phyloP scores from a whole-genome alignment of 106 monocot species.

The Vanilla planifolia region DNA sequence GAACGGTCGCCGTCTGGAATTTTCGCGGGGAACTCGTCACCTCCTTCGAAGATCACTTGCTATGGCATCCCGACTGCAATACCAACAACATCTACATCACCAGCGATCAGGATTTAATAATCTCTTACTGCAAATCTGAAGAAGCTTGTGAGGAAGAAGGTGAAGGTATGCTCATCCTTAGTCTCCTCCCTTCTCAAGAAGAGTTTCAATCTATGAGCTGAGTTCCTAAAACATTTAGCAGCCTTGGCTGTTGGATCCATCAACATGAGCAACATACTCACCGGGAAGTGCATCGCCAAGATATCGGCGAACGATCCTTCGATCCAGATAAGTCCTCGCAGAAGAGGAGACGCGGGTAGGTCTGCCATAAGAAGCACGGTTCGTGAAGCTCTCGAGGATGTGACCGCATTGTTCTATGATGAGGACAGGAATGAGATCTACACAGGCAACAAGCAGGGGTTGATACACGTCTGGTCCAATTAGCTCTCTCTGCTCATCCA shows the following conservation, averaged over 20 bases:
- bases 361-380: constrained; percentile 28
- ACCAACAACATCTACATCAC: constrained; percentile 93
- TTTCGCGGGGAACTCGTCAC: constrained; percentile 75
- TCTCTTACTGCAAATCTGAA: constrained; percentile 83
- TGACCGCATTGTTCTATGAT: constrained; percentile 76
- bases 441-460: constrained; percentile 64
- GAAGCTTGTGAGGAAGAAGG: constrained; percentile 51
- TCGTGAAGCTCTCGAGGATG: constrained; percentile 46
- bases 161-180: constrained; percentile 17
- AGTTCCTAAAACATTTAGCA: not conserved
- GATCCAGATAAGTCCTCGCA: constrained; percentile 25
- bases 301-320: constrained; percentile 36
- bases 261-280: constrained; percentile 53
- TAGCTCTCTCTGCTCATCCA: constrained; percentile 15
- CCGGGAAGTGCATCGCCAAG: constrained; percentile 30
- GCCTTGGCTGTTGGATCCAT: constrained; percentile 44
- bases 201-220: not conserved
- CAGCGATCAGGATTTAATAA: constrained; percentile 89
- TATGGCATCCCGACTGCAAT: constrained; percentile 91
- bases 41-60: constrained; percentile 74
- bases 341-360: constrained; percentile 17
- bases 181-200: not conserved
- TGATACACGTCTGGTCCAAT: constrained; percentile 77
- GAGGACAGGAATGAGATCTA: constrained; percentile 81
- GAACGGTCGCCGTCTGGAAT: constrained; percentile 82